Percentiles rank a stretch among this genome's conserved stretches.
phyloP scores from a whole-genome alignment of 225 moss, liverwort and hornwort species.

The Takakia lepidozioides region DNA sequence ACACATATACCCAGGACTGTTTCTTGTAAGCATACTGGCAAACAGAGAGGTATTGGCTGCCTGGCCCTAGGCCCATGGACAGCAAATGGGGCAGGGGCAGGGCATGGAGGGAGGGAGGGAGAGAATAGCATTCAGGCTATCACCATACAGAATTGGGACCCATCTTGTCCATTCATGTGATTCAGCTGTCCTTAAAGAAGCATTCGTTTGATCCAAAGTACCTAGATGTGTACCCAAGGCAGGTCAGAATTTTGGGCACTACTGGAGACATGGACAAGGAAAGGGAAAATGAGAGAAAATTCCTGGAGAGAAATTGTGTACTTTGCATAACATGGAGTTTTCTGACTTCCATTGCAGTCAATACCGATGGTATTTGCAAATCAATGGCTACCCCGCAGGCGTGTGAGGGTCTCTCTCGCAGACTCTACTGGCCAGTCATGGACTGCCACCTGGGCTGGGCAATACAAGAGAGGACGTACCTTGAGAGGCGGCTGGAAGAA shows the following conservation, averaged over 20 bases:
- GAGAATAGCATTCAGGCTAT: no score
- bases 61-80: not conserved
- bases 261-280: no score
- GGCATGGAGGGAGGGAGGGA: no score
- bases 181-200: no score
- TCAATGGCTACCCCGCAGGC: constrained; percentile 44
- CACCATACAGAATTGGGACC: no score
- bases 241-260: not conserved
- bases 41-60: no score
- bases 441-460: constrained; percentile 43
- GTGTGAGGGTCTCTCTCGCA: constrained; percentile 36
- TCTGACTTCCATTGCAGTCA: constrained; percentile 19
- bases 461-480: constrained; percentile 39
- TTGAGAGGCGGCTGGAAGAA: constrained; percentile 42
- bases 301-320: no score
- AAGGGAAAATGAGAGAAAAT: no score
- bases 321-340: not conserved
- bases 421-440: constrained; percentile 39
- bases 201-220: no score
- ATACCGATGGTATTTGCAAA: constrained; percentile 50
- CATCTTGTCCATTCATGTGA: no score
- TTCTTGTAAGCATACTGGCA: no score
- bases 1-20: constrained; percentile 2
- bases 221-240: not conserved
- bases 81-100: no score